phyloP scores from a whole-genome alignment of 192 early-diverging fungal species.

The Linnemannia exigua region DNA sequence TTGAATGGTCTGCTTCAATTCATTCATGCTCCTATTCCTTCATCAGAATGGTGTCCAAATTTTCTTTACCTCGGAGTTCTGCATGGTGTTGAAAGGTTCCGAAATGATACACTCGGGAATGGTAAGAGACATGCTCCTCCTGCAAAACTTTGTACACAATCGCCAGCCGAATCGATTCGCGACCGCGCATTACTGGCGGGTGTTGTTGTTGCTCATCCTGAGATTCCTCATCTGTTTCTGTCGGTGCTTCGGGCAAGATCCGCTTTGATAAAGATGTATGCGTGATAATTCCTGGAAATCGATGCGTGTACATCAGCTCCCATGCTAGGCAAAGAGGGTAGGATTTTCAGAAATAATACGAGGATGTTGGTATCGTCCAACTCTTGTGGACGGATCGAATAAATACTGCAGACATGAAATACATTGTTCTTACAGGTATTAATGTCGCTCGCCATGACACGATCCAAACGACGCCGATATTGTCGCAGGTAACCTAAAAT shows the following conservation, averaged over 20 bases:
- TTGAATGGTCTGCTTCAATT: not conserved
- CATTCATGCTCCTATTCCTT: too few relatives aligned
- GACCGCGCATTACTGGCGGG: not conserved
- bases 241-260: not conserved
- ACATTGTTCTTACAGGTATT: constrained; percentile 8
- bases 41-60: not conserved
- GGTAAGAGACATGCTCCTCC: constrained; percentile 38
- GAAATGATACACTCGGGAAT: constrained; percentile 46
- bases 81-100: constrained; percentile 14
- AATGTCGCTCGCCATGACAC: constrained; percentile 22
- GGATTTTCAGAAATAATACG: too few relatives aligned
- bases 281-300: constrained; percentile 40
- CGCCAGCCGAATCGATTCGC: constrained; percentile 28
- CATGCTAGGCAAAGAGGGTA: constrained; percentile 10
- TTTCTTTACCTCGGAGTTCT: constrained; percentile 25
- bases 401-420: too few relatives aligned
- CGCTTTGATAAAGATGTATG: constrained; percentile 42
- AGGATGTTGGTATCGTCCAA: too few relatives aligned
- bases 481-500: constrained; percentile 38
- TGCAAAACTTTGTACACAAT: constrained; percentile 38
- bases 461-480: constrained; percentile 28
- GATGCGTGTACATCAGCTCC: constrained; percentile 52
- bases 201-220: not conserved
- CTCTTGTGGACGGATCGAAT: too few relatives aligned
- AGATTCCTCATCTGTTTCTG: not conserved